Evolutionary conservation across 441 rosid species (phyloP), one percentile per base, ranked within the genome.

Genomic region (Populus hybrid): DNA sequence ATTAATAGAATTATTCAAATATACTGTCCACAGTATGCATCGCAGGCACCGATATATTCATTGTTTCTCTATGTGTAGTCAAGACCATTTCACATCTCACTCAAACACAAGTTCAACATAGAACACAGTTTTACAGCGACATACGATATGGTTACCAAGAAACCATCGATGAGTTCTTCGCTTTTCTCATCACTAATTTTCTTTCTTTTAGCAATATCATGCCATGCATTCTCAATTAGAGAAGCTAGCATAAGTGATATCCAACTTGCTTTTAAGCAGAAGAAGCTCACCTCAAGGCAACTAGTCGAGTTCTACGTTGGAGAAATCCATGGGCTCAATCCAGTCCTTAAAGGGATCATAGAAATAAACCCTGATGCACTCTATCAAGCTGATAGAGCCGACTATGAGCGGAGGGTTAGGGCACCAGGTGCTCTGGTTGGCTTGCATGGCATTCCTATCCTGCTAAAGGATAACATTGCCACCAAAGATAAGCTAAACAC

Each of bases 401-500:
- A 94, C 69, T 66, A 35, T 21, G 89, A 89, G 67, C 88, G 93
- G 1, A 73, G 86, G 16, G 67, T 61, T 12, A 70, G 77, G 46
- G 65, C 42, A 9, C 42, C 53, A 3, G 24, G 77, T 2, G 72
- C 84, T 3, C 28, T 82, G 72, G 61, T 23, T 64, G 70, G 72
- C 32, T 82, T 94, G 79, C 97, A 89, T 24, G 95, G 95, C 38
- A 85, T 92, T 80, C 98, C 95, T 0, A 10, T 92, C 57, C 85
- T 94, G 63, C 89, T 94, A 34, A 92, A 94, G 82, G 97, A 94
- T 30, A 87, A 75, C 23, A 89, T 89, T 42, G 91, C 84, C 34
- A 92, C 95, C 9, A 88, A 89, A 70, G 97, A 91, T n/a, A 84
- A 74, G 88, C 84, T 94, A 77, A 92, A 87, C 85, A 92, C 92